Evolutionary conservation across 257 asterid species (phyloP), one percentile per base, ranked within the genome.

Genomic region (Leptodermis oblonga): DNA sequence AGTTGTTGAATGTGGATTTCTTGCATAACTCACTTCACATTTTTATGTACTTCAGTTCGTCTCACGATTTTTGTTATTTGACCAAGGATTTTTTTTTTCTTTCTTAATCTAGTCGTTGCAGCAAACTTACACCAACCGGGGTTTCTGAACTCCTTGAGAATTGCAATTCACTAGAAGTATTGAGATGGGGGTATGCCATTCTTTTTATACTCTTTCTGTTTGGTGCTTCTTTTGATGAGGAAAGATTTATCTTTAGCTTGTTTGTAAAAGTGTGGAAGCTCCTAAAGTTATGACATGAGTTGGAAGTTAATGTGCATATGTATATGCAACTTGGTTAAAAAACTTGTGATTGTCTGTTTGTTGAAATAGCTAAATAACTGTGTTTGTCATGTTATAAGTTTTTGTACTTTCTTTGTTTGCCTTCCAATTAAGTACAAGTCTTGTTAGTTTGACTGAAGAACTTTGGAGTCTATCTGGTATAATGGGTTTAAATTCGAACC

Each of bases 151-250:
- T 90, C 75, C 81, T 93, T 67, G 86, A 82, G 79, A 73, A 41
- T 54, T 88, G 92, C 70, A 88, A 74, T 45, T 87, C 92, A 22
- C 85, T 93, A 71, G 88, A 86, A 84, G 82, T 84, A 70, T 76
- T 93, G 84, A 91, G 97, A 93, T 93, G 97, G 99, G 97, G 99
- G 99, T 93, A 90, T 52, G 66, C 54, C 55, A 60, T 75, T 77
- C 65, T 78, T 53, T 70, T 33, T 45, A 10, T 48, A 26, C 41
- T 63, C 23, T 42, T 64, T n/a, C 53, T 49, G 7, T 66, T 31
- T 42, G 11, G 17, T 45, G 28, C 23, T n/a, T 9, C 2, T 45
- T 60, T 60, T 7, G 15, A 58, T 58, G 18, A 25, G 10, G 42
- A 8, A 28, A 0, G 3, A 33, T 28, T 30, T 37, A 4, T 17